Evolutionary conservation across 164 flowering plant species (phyloP).

Genomic region (grape (Vitis vinifera)): ASM3070453v1 NC_081810.1:9136001-9136500

Average conservation of each 20-base stretch:
- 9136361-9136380: no score
- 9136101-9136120: conserved; percentile 53
- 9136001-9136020: conserved; percentile 1
- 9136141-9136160: conserved; percentile 54
- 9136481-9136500: no score
- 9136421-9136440: no score
- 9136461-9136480: no score
- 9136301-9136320: no score
- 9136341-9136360: no score
- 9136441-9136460: no score
- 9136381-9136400: no score
- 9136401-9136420: no score
- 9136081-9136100: conserved; percentile 23
- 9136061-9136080: conserved; percentile 17
- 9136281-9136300: no score
- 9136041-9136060: conserved; percentile 14
- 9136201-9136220: conserved; percentile 20
- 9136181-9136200: conserved; percentile 23
- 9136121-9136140: conserved; percentile 57
- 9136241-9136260: background rate
- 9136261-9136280: no score
- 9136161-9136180: conserved; percentile 29
- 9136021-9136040: conserved; percentile 24
- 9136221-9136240: background rate
- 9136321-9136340: no score